phyloP scores from a whole-genome alignment of 192 early-diverging fungal genomes.

The Backusella psychrophila region DNA sequence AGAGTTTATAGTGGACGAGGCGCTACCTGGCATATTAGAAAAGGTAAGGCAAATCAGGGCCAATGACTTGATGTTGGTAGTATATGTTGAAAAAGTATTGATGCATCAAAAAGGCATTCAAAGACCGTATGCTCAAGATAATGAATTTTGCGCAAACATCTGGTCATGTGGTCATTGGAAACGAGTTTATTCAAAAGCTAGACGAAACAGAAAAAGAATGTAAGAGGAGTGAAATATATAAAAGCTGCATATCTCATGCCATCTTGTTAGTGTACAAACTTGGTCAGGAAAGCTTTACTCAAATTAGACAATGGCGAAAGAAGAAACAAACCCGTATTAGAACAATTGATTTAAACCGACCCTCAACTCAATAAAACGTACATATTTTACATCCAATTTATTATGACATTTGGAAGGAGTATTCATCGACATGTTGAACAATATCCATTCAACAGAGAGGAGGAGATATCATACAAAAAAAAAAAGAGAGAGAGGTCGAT shows the following conservation, averaged over 20 bases:
- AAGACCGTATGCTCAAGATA: constrained; percentile 36
- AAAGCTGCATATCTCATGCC: neutral
- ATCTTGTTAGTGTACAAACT: neutral
- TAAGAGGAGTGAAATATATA: constrained; percentile 9
- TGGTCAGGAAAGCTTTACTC: neutral
- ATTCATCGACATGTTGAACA: neutral
- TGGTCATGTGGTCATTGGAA: constrained; percentile 27
- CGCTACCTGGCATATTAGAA: constrained; percentile 26
- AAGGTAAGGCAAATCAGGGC: constrained; percentile 5
- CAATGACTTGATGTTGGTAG: too few relatives aligned
- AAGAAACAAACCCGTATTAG: neutral
- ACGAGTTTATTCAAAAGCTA: constrained; percentile 41
- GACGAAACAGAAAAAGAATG: constrained; percentile 53
- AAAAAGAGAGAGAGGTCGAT: too few relatives aligned
- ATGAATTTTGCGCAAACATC: constrained; percentile 47
- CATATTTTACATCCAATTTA: neutral
- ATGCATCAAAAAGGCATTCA: constrained; percentile 36
- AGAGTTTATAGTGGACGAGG: constrained; percentile 22
- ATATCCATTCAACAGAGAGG: too few relatives aligned
- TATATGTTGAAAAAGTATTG: too few relatives aligned
- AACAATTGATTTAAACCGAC: neutral
- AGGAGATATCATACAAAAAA: too few relatives aligned
- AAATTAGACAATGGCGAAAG: constrained; percentile 6
- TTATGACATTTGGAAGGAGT: too few relatives aligned
- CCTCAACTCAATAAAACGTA: neutral